These are phyloP conservation scores for Xylaria sp. DNA, from an alignment of 2,329 filamentous ascomycete species.

Conservation along the genomic window DNA sequence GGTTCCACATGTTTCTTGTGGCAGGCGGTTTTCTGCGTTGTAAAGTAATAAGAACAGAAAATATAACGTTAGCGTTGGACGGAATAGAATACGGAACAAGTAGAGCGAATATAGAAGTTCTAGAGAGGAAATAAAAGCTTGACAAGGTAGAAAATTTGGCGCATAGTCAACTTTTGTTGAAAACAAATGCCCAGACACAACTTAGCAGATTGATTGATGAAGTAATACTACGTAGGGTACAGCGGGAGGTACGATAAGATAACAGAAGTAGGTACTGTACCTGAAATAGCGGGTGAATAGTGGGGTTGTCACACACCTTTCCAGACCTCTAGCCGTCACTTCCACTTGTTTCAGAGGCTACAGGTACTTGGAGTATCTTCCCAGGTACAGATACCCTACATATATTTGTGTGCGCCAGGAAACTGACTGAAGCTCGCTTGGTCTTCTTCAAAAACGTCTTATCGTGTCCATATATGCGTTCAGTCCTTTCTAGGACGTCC, in stretches of 20 bases:
- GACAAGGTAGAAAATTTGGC: too few species aligned
- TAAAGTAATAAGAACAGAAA: too few species aligned
- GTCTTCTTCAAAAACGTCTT: not conserved
- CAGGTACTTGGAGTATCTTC: not conserved
- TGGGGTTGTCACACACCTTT: not conserved
- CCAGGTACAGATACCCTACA: not conserved
- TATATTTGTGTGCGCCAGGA: not conserved
- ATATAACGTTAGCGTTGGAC: too few species aligned
- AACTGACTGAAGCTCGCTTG: not conserved
- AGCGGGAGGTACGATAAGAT: conserved; percentile 52
- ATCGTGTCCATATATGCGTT: not conserved
- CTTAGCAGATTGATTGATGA: not conserved
- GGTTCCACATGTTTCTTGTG: too few species aligned
- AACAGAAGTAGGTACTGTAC: not conserved
- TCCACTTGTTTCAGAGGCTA: not conserved
- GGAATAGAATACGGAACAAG: not conserved
- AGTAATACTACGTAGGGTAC: not conserved
- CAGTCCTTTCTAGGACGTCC: conserved; percentile 5
- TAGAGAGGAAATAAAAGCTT: too few species aligned
- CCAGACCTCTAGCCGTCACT: not conserved
- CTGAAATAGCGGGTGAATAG: not conserved
- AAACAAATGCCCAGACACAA: too few species aligned
- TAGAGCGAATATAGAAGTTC: not conserved
- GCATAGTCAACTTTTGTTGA: too few species aligned
- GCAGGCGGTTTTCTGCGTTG: too few species aligned